Evolutionary conservation across 495 filamentous ascomycete genomes (phyloP), one percentile per base, ranked within the genome.

Genomic region (Usnea hakonensis): DNA sequence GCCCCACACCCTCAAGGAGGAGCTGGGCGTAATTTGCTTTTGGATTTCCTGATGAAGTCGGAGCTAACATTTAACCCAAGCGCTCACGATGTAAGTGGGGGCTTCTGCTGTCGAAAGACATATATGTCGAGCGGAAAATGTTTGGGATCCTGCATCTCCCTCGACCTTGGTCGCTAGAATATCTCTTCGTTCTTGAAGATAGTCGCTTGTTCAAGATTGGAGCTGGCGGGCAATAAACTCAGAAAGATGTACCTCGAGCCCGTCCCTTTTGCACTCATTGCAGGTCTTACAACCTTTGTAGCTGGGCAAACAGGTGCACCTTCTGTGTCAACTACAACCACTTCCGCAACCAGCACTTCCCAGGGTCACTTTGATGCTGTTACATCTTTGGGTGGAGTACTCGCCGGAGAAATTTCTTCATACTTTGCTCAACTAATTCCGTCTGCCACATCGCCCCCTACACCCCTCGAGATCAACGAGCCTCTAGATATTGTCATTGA

Each of bases 401-500:
- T 52, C 14, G 48, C 48, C 0, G 48, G 23, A 19, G 48, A 52
- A 28, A 32, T 52, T 8, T 52, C 48, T 32, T 52, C 48, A 2
- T 52, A 52, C 16, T 52, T 52, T 52, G 48, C 48, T 52, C 48
- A 52, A 19, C 28, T 52, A 16, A 11, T 52, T 5, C 48, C 56
- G 21, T 58, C 56, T 33, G n/a, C 56, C 8, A 41, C 56, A n/a
- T 16, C 23, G 16, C 37, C 56, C 7, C 26, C 56, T 8, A 32
- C 56, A 10, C 36, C 56, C n/a, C 11, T 5, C 37, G 56, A 58
- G 56, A 58, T 58, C 56, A 40, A 41, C 21, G 56, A 58, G 33
- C 37, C 56, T n/a, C 4, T 58, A 30, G 43, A 58, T 35, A 58
- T 58, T 40, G 43, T 32, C 28, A 28, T 58, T 13, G 23, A 58